Evolutionary conservation across 805 yeast genomes (phyloP).

Genomic region (Saccharomyces kudriavzevii): DNA sequence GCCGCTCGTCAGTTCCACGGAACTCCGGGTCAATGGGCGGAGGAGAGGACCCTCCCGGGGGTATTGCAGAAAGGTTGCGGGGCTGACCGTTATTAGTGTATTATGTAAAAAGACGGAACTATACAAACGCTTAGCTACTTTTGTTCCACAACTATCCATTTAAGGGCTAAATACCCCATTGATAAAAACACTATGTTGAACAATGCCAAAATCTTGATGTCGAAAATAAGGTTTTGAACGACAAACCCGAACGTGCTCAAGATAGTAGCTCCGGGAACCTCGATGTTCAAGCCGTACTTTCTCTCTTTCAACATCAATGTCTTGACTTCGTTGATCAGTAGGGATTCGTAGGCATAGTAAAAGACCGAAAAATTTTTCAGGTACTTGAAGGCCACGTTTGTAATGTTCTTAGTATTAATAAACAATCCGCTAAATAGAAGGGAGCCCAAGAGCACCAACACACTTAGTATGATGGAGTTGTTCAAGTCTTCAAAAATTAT

Average conservation of each 20-base stretch:
- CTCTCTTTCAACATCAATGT: slow-evolving; percentile 75
- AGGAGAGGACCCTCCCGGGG: background rate
- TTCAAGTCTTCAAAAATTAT: slow-evolving; percentile 82
- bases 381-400: slow-evolving; percentile 51
- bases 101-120: background rate
- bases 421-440: slow-evolving; percentile 89
- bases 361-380: slow-evolving; percentile 81
- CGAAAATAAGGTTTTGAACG: slow-evolving; percentile 65
- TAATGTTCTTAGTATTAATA: slow-evolving; percentile 67
- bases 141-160: slow-evolving; percentile 65
- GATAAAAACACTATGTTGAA: slow-evolving; percentile 53
- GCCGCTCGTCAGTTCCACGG: background rate
- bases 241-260: slow-evolving; percentile 91
- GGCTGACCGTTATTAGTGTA: background rate
- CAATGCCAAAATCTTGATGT: slow-evolving; percentile 49
- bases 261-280: slow-evolving; percentile 96
- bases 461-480: slow-evolving; percentile 84
- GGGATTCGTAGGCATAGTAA: slow-evolving; percentile 92
- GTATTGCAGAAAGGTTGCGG: background rate
- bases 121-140: slow-evolving; percentile 33
- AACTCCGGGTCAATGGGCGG: background rate
- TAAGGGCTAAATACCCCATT: slow-evolving; percentile 69
- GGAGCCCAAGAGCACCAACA: slow-evolving; percentile 73
- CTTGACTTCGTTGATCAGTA: slow-evolving; percentile 86
- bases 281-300: slow-evolving; percentile 88